phyloP scores from a whole-genome alignment of 2,329 filamentous ascomycete genomes.

The Talaromyces sp. region DNA sequence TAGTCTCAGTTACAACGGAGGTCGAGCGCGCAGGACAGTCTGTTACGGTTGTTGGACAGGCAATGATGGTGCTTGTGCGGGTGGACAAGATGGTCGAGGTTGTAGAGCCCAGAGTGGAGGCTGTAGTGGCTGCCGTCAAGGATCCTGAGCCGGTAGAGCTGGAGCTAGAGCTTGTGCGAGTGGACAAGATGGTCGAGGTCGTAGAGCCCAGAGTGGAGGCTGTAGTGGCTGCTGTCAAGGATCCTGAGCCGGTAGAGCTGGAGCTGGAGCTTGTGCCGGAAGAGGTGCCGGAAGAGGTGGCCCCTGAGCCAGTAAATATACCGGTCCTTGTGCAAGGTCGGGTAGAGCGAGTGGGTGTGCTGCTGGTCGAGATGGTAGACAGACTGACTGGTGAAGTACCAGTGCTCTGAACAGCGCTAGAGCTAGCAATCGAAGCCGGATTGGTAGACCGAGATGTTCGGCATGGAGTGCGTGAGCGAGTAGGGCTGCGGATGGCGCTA shows the following conservation, averaged over 20 bases:
- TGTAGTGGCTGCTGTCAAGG: neutral
- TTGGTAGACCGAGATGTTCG: conserved; percentile 4
- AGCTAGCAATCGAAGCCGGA: neutral
- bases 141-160: neutral
- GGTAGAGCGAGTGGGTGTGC: neutral
- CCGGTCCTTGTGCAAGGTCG: conserved; percentile 1
- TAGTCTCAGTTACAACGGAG: conserved; percentile 9
- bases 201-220: neutral
- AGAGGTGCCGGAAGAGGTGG: neutral
- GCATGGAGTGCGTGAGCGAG: neutral
- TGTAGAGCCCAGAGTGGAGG: neutral
- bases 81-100: conserved; percentile 13
- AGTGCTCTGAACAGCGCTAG: conserved; percentile 1
- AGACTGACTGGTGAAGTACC: neutral
- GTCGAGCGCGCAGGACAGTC: conserved; percentile 10
- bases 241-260: neutral
- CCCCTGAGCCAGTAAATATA: neutral
- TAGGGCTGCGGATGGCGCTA: neutral
- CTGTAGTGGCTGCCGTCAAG: neutral
- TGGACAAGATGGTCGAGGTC: conserved; percentile 11
- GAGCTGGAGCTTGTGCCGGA: neutral
- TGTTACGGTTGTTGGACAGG: conserved; percentile 10
- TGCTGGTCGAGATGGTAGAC: neutral
- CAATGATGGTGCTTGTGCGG: conserved; percentile 13
- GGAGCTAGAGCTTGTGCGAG: conserved; percentile 5